These are phyloP conservation scores for Macrolepiota dolichaula DNA, from an alignment of 768 basidiomycete genomes.

Conservation along the genomic window DNA sequence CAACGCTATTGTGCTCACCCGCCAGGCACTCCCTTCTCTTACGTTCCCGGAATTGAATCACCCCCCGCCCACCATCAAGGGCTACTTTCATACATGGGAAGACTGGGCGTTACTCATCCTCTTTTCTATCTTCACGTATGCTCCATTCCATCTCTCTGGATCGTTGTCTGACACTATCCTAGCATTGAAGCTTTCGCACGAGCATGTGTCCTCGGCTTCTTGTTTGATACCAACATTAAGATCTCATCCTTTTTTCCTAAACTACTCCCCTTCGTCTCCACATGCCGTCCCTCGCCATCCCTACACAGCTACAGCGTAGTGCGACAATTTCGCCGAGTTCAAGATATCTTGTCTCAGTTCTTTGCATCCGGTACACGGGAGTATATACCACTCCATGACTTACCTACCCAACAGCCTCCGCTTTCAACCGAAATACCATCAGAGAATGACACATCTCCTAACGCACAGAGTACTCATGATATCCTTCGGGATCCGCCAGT, in stretches of 20 bases:
- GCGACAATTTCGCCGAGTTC: constrained; percentile 42
- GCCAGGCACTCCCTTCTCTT: constrained; percentile 68
- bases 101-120: constrained; percentile 82
- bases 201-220: constrained; percentile 83
- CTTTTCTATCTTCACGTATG: constrained; percentile 85
- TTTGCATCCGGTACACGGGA: constrained; percentile 41
- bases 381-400: constrained; percentile 17
- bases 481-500: constrained; percentile 23
- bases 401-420: constrained; percentile 7
- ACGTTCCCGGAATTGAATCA: constrained; percentile 45
- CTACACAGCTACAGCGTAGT: constrained; percentile 41
- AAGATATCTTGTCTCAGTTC: constrained; percentile 46
- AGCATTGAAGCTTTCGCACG: constrained; percentile 85
- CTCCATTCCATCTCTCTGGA: constrained; percentile 13
- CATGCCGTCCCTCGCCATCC: constrained; percentile 31
- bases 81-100: constrained; percentile 90
- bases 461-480: constrained; percentile 21
- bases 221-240: constrained; percentile 78
- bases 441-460: constrained; percentile 26
- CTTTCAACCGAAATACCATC: constrained; percentile 10
- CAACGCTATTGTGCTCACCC: constrained; percentile 77
- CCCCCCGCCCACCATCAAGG: constrained; percentile 42
- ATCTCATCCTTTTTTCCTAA: constrained; percentile 45
- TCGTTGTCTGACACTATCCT: constrained; percentile 11
- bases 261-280: constrained; percentile 27